A percentile compares a stretch with the other conserved stretches of the same genome.
phyloP scores from a whole-genome alignment of 1,284 basidiomycete species.

The Trichosporon inkin region DNA sequence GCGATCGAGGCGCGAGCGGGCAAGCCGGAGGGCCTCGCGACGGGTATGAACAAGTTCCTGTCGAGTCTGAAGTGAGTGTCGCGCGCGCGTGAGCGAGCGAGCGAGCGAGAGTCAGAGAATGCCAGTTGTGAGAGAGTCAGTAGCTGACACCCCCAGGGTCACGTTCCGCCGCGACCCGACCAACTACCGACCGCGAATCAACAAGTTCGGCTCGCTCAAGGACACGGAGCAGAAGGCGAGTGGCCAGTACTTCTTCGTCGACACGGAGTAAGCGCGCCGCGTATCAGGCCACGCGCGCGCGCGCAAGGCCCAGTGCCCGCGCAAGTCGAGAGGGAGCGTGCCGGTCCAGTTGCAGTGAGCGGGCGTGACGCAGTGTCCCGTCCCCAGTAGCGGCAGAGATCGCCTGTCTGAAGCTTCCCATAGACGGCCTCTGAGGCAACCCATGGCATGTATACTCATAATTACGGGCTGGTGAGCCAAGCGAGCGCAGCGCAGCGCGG shows the following conservation, averaged over 20 bases:
- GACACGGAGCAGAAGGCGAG: constrained; percentile 62
- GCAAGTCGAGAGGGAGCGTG: too few relatives aligned
- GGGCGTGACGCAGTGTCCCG: too few relatives aligned
- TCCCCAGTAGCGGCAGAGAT: too few relatives aligned
- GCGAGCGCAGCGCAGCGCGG: too few relatives aligned
- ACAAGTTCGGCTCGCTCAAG: constrained; percentile 88
- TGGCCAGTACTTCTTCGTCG: constrained; percentile 46
- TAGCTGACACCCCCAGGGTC: constrained; percentile 72
- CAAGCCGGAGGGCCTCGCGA: constrained; percentile 49
- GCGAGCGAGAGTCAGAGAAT: background rate
- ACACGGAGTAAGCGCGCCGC: constrained; percentile 34
- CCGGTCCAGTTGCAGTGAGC: too few relatives aligned
- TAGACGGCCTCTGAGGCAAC: too few relatives aligned
- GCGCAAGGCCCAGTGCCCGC: too few relatives aligned
- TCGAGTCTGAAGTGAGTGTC: background rate
- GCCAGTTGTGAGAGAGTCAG: background rate
- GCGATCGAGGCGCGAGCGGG: constrained; percentile 77
- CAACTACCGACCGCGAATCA: constrained; percentile 83
- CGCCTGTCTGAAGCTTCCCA: too few relatives aligned
- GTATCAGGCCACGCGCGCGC: too few relatives aligned
- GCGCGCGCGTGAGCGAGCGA: background rate
- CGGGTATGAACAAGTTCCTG: constrained; percentile 63
- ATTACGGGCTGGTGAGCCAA: too few relatives aligned
- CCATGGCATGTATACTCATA: too few relatives aligned
- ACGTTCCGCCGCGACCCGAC: constrained; percentile 95